Evolutionary conservation across 306 rosid species (phyloP).

Genomic region (Trifolium dubium): DNA sequence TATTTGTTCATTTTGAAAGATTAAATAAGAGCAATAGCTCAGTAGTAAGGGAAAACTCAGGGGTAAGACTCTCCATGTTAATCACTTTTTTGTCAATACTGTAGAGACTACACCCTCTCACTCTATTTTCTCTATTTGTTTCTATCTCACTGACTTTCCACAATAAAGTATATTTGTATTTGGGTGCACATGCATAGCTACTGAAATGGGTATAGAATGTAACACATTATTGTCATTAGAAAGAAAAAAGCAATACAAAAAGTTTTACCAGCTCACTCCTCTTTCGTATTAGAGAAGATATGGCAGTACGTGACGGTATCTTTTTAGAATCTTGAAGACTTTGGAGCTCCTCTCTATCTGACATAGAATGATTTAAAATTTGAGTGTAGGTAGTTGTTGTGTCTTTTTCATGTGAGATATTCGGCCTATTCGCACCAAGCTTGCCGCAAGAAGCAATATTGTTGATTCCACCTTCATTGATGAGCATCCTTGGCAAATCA

Average conservation of each 20-base stretch:
- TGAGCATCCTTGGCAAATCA: conserved; percentile 40
- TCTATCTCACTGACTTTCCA: background rate
- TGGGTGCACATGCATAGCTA: conserved; percentile 7
- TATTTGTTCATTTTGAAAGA: conserved; percentile 5
- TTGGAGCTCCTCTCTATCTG: conserved; percentile 49
- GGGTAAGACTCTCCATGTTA: conserved; percentile 7
- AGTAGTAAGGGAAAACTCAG: background rate
- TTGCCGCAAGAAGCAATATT: conserved; percentile 42
- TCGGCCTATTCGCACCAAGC: conserved; percentile 35
- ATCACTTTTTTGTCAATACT: conserved; percentile 7
- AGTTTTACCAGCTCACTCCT: conserved; percentile 67
- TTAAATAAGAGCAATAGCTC: background rate
- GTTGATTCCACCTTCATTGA: conserved; percentile 42
- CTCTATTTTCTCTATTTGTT: background rate
- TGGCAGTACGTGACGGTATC: conserved; percentile 57
- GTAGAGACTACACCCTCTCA: conserved; percentile 4
- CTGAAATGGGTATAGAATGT: conserved; percentile 20
- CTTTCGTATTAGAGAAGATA: conserved; percentile 56
- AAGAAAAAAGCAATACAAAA: conserved; percentile 17
- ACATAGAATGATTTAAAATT: conserved; percentile 42
- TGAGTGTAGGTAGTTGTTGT: conserved; percentile 10
- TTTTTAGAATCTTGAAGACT: conserved; percentile 50
- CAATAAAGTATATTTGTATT: conserved; percentile 4
- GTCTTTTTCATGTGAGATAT: conserved; percentile 44
- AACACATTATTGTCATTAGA: conserved; percentile 24